phyloP scores from a whole-genome alignment of 1,284 basidiomycete genomes.

The Amylostereum areolatum region DNA sequence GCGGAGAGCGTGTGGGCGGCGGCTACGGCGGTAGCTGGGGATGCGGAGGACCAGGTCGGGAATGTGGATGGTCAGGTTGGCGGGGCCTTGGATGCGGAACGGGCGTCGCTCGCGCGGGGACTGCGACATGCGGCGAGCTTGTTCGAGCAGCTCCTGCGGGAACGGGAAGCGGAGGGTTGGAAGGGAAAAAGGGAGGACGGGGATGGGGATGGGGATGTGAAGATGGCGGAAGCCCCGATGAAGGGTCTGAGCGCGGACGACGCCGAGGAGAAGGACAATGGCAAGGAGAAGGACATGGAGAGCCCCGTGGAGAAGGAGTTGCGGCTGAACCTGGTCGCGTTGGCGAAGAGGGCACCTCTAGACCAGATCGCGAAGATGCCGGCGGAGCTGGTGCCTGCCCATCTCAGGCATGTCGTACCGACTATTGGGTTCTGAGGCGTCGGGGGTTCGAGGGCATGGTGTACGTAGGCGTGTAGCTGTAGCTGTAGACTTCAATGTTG shows the following conservation, averaged over 20 bases:
- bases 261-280: conserved; percentile 12
- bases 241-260: conserved; percentile 1
- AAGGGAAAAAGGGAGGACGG: conserved; percentile 6
- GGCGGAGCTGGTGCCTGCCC: conserved; percentile 57
- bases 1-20: conserved; percentile 59
- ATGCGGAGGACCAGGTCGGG: conserved; percentile 13
- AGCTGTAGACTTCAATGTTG: no score
- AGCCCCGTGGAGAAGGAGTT: conserved; percentile 47
- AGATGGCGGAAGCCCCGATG: no score
- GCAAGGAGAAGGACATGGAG: conserved; percentile 31
- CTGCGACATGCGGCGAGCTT: conserved; percentile 43
- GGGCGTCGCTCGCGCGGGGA: conserved; percentile 45
- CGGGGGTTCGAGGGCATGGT: not conserved
- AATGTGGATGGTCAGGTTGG: conserved; percentile 21
- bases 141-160: conserved; percentile 31
- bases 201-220: no score
- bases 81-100: conserved; percentile 31
- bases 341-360: conserved; percentile 68
- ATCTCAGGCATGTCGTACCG: conserved; percentile 60
- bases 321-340: conserved; percentile 62
- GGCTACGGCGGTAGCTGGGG: conserved; percentile 19
- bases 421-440: conserved; percentile 8
- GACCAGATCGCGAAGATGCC: conserved; percentile 64
- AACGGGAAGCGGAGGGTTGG: conserved; percentile 1
- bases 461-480: not conserved